Evolutionary conservation across 2,329 filamentous ascomycete species (phyloP).

Genomic region (Hyphodiscus sp.): DNA sequence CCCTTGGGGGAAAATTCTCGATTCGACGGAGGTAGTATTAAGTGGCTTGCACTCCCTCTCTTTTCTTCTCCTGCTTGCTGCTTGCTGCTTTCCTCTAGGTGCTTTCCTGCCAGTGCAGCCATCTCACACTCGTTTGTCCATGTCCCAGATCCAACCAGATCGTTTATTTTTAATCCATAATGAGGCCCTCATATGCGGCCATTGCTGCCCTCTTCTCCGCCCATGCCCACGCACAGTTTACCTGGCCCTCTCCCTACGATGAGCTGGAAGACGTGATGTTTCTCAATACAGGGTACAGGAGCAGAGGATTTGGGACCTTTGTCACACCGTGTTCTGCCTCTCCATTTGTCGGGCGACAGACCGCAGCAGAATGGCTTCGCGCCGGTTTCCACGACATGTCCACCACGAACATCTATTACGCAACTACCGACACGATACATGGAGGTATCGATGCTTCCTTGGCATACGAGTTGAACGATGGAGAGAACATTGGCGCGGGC

Average conservation of each 20-base stretch:
- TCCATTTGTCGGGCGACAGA: conserved; percentile 47
- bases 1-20: not conserved
- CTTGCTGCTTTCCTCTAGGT: not conserved
- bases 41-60: not conserved
- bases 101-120: conserved; percentile 16
- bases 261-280: conserved; percentile 60
- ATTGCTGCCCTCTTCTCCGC: conserved; percentile 12
- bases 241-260: conserved; percentile 54
- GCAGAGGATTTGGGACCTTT: conserved; percentile 48
- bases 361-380: conserved; percentile 56
- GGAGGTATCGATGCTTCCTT: conserved; percentile 56
- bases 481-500: conserved; percentile 51
- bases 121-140: conserved; percentile 15
- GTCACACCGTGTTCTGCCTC: conserved; percentile 52
- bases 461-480: conserved; percentile 48
- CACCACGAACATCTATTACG: conserved; percentile 42
- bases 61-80: conserved; percentile 4
- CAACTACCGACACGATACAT: conserved; percentile 12
- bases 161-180: conserved; percentile 20
- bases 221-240: conserved; percentile 40
- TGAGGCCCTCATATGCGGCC: conserved; percentile 17
- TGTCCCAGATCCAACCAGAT: conserved; percentile 4
- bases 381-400: conserved; percentile 58
- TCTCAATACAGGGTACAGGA: conserved; percentile 47
- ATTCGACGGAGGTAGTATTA: not conserved